Base-by-base conservation (phyloP, 75 land plant genomes). In the Cunninghamia lanceolata region DNA sequence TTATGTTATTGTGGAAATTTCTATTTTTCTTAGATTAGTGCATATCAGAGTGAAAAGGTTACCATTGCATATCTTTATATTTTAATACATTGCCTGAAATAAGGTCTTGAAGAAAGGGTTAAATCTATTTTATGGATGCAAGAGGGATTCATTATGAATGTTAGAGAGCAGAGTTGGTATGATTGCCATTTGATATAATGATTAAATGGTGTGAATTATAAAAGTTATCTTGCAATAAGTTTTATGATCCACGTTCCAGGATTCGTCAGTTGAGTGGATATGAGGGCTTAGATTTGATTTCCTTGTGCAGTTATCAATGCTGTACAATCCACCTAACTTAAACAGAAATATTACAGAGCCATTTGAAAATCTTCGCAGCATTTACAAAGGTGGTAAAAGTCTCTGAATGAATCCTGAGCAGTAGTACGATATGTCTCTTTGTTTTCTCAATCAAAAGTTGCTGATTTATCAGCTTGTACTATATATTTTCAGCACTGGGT, bases 291-390 rank as follows among this genome's bases (percentile, higher is more conserved):
- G 15, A 45, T 80, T 80, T 3, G 39, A 30, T 83, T 82, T 68
- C 13, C 5, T 43, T 84, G 87, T 84, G 52, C 70, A 88, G 86
- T 75, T 85, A 30, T 87, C 94, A 46, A 85, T 84, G 63, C 86
- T 82, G 35, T 98, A 96, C 84, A 83, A 80, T 88, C 98, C 99
- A 28, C 99, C 99, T 14, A 92, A 98, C 86, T 86, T 98, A 52
- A 98, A 98, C 87, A 79, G 81, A 71, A 91, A 98, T 53, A 93
- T 98, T 53, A 98, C 99, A 30, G 92, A 94, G 30, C 95, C 95
- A 73, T 98, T 98, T 88, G 88, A 89, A 39, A 96, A 94, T 85
- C 92, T 98, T 47, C 90, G 90, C 54, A 86, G 93, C 89, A 93
- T 98, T 16, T 98, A 98, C 74, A 94, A 95, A 87, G 97, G 96